Evolutionary conservation across 148 eudicot genomes (phyloP).

Genomic region (Silene uniflora): DNA sequence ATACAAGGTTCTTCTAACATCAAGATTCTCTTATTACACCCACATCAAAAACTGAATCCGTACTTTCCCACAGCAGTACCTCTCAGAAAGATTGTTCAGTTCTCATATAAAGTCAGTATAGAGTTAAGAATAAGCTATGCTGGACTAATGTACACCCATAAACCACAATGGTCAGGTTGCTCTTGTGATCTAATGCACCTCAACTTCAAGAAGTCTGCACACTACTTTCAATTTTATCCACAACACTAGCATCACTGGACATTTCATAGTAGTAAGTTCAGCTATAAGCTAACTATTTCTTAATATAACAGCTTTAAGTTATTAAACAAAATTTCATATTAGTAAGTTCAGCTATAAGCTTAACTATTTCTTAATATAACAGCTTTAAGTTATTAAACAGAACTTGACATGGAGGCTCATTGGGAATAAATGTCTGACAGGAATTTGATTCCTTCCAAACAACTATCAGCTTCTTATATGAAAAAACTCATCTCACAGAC

Average conservation of each 20-base stretch:
- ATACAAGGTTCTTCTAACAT: neutral
- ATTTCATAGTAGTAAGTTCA: neutral
- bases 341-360: no score
- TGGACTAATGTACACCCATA: neutral
- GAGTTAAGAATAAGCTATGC: neutral
- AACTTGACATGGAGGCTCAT: neutral
- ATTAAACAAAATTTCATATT: no score
- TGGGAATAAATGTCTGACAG: neutral
- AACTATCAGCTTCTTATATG: neutral
- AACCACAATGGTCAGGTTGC: neutral
- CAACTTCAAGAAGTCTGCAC: neutral
- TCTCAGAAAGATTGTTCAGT: no score
- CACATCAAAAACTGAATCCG: neutral
- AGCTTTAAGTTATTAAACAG: neutral
- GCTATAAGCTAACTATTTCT: neutral
- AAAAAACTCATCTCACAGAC: neutral
- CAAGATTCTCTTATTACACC: neutral
- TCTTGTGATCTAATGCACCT: slow-evolving; percentile 3
- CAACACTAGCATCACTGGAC: neutral
- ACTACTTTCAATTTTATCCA: neutral
- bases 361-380: no score
- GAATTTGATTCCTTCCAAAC: neutral
- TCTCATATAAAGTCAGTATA: neutral
- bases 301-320: neutral
- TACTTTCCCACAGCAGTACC: no score